Conservation (phyloP, 345 rosid species). For the Citrus australasica region DNA sequence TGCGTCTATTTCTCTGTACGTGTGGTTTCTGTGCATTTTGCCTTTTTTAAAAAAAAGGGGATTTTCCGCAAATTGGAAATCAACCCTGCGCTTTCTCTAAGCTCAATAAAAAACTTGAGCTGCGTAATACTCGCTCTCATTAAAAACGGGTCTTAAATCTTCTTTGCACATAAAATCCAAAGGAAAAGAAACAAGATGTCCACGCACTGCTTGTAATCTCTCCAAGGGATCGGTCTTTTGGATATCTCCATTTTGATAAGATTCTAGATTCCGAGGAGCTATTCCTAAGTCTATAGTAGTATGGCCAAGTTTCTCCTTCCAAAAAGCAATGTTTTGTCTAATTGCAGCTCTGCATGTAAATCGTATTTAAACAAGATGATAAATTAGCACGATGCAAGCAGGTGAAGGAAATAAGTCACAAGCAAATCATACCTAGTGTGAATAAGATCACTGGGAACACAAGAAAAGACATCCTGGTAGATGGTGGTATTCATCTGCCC, state of each 20-base stretch:
- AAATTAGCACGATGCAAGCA: neutral
- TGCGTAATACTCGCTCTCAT: conserved; percentile 95
- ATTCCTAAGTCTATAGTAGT: conserved; percentile 91
- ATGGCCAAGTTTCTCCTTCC: conserved; percentile 84
- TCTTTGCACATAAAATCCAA: conserved; percentile 91
- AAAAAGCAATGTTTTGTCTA: conserved; percentile 56
- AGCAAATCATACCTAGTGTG: conserved; percentile 59
- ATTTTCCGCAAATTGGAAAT: neutral
- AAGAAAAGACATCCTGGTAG: conserved; percentile 90
- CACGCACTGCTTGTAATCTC: conserved; percentile 57
- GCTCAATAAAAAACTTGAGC: conserved; percentile 86
- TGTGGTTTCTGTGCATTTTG: neutral
- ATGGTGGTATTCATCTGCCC: conserved; percentile 77
- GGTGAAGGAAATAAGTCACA: neutral
- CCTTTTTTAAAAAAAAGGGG: no score
- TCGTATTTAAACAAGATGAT: neutral
- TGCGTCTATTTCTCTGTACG: neutral
- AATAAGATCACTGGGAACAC: conserved; percentile 86
- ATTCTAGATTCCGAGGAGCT: conserved; percentile 71
- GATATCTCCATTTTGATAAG: conserved; percentile 60
- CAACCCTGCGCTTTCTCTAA: neutral
- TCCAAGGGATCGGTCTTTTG: conserved; percentile 57
- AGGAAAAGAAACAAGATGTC: conserved; percentile 93
- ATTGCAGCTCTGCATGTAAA: conserved; percentile 46
- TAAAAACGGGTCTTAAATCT: conserved; percentile 91